Base-by-base conservation (phyloP, 2,329 filamentous ascomycete species). In the Erysiphe pulchra region DNA sequence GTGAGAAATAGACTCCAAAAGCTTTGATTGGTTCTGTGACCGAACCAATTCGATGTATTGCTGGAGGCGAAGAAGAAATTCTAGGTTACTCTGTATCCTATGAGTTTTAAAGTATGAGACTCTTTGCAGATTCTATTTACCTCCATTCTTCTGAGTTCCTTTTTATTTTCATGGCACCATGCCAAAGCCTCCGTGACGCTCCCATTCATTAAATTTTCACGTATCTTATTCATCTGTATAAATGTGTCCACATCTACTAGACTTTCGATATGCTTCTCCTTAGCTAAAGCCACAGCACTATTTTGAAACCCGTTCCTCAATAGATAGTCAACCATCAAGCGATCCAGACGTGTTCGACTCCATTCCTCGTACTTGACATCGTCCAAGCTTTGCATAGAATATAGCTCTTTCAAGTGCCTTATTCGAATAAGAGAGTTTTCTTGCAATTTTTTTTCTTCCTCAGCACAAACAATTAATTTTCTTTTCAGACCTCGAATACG, bases 131-230 rank as follows among this genome's bases (percentile, higher is more conserved):
- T 11, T 33, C 6, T 8, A 58, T 73, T 50, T 60, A 82, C 80
- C 60, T 82, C 78, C 62, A 82, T 79, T 67, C 90, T 92, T 57
- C 85, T 81, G 48, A 98, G 64, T 50, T 86, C 80, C 55, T 87
- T 86, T 61, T 92, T 90, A 61, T 94, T 93, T 56, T 95, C 87
- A 14, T 69, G 73, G 59, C 90, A 94, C 90, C 90, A 98, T 12
- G 75, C 72, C 46, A 98, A 62, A 18, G 85, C 86, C 54, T 92
- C 81, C 33, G 69, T 68, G 4, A 87, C 80, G 53, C 75, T 81
- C 31, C 77, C 75, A 36, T 69, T 68, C 39, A 72, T 64, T 49
- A 98, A 63, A 49, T 77, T 80, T 54, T 77, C 69, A 48, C 83
- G 75, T 52, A 95, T 84, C 48, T 70, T 71, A 49, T 78, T 78